phyloP scores from a whole-genome alignment of 78 protist genomes.

The Reticulomyxa filosa region DNA sequence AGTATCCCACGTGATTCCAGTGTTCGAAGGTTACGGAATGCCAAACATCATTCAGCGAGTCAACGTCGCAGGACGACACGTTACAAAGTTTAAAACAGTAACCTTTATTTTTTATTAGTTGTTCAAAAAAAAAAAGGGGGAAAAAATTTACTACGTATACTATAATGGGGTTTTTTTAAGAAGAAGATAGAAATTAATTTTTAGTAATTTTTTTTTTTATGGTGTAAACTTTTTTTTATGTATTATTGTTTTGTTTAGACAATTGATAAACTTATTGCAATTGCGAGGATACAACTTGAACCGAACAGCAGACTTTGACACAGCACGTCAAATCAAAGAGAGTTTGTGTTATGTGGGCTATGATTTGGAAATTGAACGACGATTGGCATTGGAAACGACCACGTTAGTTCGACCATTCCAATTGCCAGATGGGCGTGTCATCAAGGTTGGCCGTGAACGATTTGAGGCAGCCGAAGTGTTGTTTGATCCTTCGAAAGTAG shows the following conservation, averaged over 20 bases:
- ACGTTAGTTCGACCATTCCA: conserved; percentile 52
- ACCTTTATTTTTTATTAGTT: background rate
- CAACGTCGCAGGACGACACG: conserved; percentile 90
- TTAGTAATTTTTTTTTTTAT: conserved; percentile 2
- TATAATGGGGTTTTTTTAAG: no score
- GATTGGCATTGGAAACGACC: conserved; percentile 87
- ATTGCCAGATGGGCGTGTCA: conserved; percentile 24
- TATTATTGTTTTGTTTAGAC: background rate
- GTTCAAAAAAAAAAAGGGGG: no score
- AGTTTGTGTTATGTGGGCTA: conserved; percentile 78
- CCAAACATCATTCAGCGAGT: conserved; percentile 65
- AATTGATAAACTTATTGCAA: no score
- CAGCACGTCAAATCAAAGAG: conserved; percentile 87
- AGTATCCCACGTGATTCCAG: conserved; percentile 98
- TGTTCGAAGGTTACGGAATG: conserved; percentile 79
- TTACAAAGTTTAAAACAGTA: conserved; percentile 45
- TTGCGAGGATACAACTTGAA: conserved; percentile 65
- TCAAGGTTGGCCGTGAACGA: conserved; percentile 73
- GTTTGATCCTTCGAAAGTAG: conserved; percentile 87
- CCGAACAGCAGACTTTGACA: conserved; percentile 92
- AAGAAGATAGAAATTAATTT: background rate
- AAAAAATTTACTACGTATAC: no score
- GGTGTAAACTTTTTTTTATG: background rate
- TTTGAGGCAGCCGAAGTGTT: conserved; percentile 92
- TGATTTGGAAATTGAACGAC: conserved; percentile 64